Conservation (phyloP, 768 basidiomycete species). For the Mycena vitilis region DNA sequence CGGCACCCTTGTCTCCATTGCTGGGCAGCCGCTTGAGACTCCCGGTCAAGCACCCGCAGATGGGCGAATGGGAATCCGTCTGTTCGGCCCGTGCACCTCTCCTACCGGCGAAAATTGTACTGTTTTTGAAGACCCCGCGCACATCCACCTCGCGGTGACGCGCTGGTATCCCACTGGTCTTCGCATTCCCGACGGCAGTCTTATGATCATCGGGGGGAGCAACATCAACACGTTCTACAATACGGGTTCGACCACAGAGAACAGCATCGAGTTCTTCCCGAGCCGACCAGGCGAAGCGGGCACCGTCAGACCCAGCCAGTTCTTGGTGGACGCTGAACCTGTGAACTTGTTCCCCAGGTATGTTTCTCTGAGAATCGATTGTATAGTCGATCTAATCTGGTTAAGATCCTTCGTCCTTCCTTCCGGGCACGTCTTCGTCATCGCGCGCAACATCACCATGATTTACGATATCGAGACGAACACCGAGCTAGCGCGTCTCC, state of each 20-base stretch:
- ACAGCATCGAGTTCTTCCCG: slow-evolving; percentile 41
- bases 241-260: slow-evolving; percentile 20
- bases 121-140: slow-evolving; percentile 39
- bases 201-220: slow-evolving; percentile 50
- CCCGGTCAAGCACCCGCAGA: slow-evolving; percentile 25
- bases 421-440: slow-evolving; percentile 63
- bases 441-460: slow-evolving; percentile 63
- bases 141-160: slow-evolving; percentile 35
- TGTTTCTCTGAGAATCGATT: slow-evolving; percentile 5
- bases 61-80: slow-evolving; percentile 38
- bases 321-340: slow-evolving; percentile 35
- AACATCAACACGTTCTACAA: slow-evolving; percentile 43
- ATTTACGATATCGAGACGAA: slow-evolving; percentile 45
- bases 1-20: slow-evolving; percentile 37
- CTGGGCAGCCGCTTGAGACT: slow-evolving; percentile 28
- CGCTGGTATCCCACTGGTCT: slow-evolving; percentile 43
- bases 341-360: slow-evolving; percentile 41
- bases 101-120: slow-evolving; percentile 39
- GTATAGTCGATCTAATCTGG: slow-evolving; percentile 41
- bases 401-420: slow-evolving; percentile 63
- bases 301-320: slow-evolving; percentile 32
- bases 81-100: slow-evolving; percentile 41
- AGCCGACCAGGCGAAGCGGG: slow-evolving; percentile 34
- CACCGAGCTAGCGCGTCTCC: slow-evolving; percentile 57
- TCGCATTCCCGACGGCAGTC: slow-evolving; percentile 38